Percentiles rank a stretch among this genome's conserved stretches.
Evolutionary conservation across 2,329 filamentous ascomycete species (phyloP).

Genomic region (Trichophyton mentagrophytes): DNA sequence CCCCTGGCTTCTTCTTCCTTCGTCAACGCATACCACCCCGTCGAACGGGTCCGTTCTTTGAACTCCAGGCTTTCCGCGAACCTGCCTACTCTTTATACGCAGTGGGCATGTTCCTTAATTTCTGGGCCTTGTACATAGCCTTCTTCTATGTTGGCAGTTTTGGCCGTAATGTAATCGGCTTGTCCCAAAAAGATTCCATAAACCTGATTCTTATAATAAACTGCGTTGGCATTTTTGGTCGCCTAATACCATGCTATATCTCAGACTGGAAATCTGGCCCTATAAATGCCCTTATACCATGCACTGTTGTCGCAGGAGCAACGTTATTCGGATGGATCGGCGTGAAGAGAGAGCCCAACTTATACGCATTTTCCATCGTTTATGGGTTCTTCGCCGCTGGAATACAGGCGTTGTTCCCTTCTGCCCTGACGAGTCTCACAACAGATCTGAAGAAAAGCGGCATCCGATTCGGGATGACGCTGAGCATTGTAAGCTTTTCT

Average conservation of each 20-base stretch:
- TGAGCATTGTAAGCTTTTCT: constrained; percentile 42
- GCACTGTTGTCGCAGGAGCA: constrained; percentile 30
- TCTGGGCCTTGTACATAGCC: constrained; percentile 43
- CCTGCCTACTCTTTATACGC: constrained; percentile 34
- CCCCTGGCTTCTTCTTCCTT: constrained; percentile 33
- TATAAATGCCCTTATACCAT: constrained; percentile 49
- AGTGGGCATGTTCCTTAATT: constrained; percentile 34
- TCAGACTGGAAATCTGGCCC: constrained; percentile 47
- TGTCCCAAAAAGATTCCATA: constrained; percentile 38
- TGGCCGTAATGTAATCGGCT: constrained; percentile 27
- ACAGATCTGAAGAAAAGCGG: constrained; percentile 42
- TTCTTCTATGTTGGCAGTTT: constrained; percentile 39
- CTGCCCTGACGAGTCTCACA: constrained; percentile 44
- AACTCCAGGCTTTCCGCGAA: constrained; percentile 41
- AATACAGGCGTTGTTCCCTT: constrained; percentile 55
- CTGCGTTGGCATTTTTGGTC: constrained; percentile 46
- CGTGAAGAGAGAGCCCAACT: constrained; percentile 36
- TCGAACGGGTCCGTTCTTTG: constrained; percentile 40
- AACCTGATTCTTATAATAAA: constrained; percentile 54
- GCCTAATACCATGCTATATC: constrained; percentile 45
- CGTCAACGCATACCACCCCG: constrained; percentile 39
- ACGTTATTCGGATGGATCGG: constrained; percentile 46
- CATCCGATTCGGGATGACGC: constrained; percentile 45
- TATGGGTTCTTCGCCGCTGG: constrained; percentile 53
- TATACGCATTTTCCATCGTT: constrained; percentile 51